These are phyloP conservation scores for Emericellopsis atlantica DNA, from an alignment of 2,329 filamentous ascomycete species.

Conservation along the genomic window DNA sequence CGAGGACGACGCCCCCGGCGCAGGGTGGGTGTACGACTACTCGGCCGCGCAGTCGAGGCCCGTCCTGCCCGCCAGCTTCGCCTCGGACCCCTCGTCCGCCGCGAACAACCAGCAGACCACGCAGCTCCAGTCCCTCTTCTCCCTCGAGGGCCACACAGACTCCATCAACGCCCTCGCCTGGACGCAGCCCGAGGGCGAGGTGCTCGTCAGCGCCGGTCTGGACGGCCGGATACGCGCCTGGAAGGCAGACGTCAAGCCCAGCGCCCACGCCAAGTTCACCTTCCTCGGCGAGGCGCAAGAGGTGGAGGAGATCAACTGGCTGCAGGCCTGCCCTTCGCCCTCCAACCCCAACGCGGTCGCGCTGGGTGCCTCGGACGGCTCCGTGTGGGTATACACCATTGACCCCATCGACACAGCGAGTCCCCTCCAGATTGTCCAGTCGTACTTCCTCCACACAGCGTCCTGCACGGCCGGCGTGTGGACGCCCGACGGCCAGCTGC, in stretches of 20 bases:
- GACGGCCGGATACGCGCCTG: conserved; percentile 73
- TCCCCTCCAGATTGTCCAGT: conserved; percentile 71
- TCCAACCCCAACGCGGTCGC: conserved; percentile 70
- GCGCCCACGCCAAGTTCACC: conserved; percentile 35
- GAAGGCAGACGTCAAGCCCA: conserved; percentile 33
- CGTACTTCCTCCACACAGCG: conserved; percentile 81
- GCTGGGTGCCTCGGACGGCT: conserved; percentile 79
- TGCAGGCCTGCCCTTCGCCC: conserved; percentile 60
- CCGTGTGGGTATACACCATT: conserved; percentile 91
- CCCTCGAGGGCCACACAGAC: conserved; percentile 82
- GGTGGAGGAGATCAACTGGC: conserved; percentile 92
- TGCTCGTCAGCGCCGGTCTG: conserved; percentile 73
- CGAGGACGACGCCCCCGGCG: conserved; percentile 51
- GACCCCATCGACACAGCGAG: conserved; percentile 46
- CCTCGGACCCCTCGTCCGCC: conserved; percentile 46
- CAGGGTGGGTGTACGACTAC: conserved; percentile 76
- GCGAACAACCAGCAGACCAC: conserved; percentile 40
- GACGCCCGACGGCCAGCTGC: conserved; percentile 74
- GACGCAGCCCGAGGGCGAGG: conserved; percentile 71
- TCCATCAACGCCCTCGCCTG: conserved; percentile 81
- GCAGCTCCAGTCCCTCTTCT: conserved; percentile 52
- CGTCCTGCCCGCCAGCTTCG: conserved; percentile 65
- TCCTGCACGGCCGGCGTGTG: conserved; percentile 83
- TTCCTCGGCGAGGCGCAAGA: conserved; percentile 73
- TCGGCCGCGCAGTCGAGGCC: conserved; percentile 49